Evolutionary conservation across 1,284 basidiomycete genomes (phyloP), one percentile per base, ranked within the genome.

Genomic region (Peniophora sp.): DNA sequence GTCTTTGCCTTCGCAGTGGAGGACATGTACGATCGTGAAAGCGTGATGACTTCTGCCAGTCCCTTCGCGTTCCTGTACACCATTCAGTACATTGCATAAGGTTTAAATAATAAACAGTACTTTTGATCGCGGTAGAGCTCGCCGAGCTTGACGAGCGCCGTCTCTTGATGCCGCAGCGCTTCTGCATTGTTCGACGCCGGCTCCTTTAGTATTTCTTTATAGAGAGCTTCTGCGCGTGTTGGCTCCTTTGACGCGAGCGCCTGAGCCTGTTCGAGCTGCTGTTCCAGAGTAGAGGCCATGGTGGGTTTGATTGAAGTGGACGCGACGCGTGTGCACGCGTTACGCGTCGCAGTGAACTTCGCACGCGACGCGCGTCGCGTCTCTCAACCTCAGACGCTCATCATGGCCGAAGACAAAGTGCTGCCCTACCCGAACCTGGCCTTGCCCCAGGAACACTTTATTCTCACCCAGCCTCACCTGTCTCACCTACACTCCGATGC

Each of bases 1-100:
- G 96, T 97, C 72, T 99, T 99, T 8, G 97, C 96, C 69, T 99
- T 99, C 23, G 96, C 95, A 1, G 94, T 93, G 14, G 89, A 88
- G 0, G 90, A 88, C 84, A 97, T 93, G 73, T 97, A 96, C 0
- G 85, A 79, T 50, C 94, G 77, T 0, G 92, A 96, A 27, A 88
- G 78, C 0, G 84, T 88, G 50, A 98, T 91, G 12, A 97, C 85
- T 53, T 92, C 81, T 1, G 94, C 91, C 2, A 99, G 77, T 22
- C 89, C 89, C 55, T 85, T 69, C 3, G 91, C 84, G 71, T 97
- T 89, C 61, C 92, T 95, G 57, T 5, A 45, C 52, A 23, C 45
- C 17, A 48, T 10, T 3, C 22, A 32, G 27, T 32, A 32, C 27
- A 32, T 32, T 32, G 12, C 27, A 32, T 32, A 14, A 3, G 41